Base-by-base conservation (phyloP, 768 basidiomycete species). In the Xerocomellus dryophilus region DNA sequence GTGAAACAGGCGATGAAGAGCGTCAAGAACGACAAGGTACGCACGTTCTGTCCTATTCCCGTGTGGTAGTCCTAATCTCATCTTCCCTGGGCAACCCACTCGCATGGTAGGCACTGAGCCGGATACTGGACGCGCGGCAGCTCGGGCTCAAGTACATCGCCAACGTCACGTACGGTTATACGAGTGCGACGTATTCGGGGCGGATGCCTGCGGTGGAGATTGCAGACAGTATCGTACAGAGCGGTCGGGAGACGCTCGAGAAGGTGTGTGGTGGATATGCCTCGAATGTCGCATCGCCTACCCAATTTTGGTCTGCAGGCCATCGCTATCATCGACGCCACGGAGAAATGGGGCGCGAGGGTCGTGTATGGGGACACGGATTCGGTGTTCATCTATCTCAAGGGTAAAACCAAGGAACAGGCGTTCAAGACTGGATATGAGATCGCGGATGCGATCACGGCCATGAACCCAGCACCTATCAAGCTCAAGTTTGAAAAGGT, bases 401-500 rank as follows among this genome's bases (percentile, higher is more conserved):
- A 81, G 23, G 97, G 94, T 7, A 88, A 84, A 69, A 91, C 93
- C 5, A 95, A 90, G 65, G 93, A 94, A 31, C 88, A 98, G 65
- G 97, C 97, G 0, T 98, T 98, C 70, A 75, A 82, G 36, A 91
- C 98, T 51, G 96, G 96, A 2, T 76, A 95, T 55, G 93, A 98
- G 58, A 98, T 99, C 40, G 86, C 95, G 7, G 88, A 95, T 43
- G 78, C 81, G 0, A 81, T 99, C 54, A 98, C 97, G 3, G 77
- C 82, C 2, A 72, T 83, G 70, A 98, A 98, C 62, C 97, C 96
- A 0, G 78, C 84, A 5, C 97, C 96, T 0, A 75, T 99, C 61
- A 98, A 96, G 71, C 81, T 99, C 53, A 98, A 98, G 71, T 98
- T 99, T 61, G 97, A 99, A 70, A 99, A 99, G 84, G 94, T 88